Conservation (phyloP, 495 filamentous ascomycete species). For the Xylaria venustula region DNA sequence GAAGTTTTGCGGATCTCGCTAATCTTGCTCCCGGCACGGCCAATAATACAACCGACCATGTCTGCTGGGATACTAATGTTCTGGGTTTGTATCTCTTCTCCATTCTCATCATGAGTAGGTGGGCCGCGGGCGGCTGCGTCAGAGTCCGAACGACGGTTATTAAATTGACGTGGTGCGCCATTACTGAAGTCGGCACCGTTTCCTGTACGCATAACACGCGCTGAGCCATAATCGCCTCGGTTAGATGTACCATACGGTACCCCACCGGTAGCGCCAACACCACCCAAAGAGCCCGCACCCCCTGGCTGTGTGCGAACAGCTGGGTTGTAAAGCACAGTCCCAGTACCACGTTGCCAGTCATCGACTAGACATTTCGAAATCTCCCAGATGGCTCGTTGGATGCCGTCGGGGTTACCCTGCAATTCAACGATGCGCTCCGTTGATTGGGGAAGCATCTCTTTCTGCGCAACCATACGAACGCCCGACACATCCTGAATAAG, state of each 20-base stretch:
- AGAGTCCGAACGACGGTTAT: slow-evolving; percentile 76
- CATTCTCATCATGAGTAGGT: slow-evolving; percentile 86
- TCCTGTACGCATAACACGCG: slow-evolving; percentile 88
- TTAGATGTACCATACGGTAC: slow-evolving; percentile 28
- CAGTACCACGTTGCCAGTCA: slow-evolving; percentile 93
- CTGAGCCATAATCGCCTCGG: slow-evolving; percentile 54
- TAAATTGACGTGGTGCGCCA: slow-evolving; percentile 39
- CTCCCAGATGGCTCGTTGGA: slow-evolving; percentile 95
- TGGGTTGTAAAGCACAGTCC: slow-evolving; percentile 95
- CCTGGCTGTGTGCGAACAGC: slow-evolving; percentile 76
- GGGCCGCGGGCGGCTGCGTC: slow-evolving; percentile 70
- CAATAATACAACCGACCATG: slow-evolving; percentile 99
- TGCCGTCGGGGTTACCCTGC: slow-evolving; percentile 86
- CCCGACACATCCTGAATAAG: slow-evolving; percentile 96
- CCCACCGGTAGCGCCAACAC: slow-evolving; percentile 37
- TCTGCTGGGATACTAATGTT: slow-evolving; percentile 99
- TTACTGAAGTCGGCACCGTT: slow-evolving; percentile 96
- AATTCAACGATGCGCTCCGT: slow-evolving; percentile 99
- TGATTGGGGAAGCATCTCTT: slow-evolving; percentile 98
- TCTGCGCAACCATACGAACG: slow-evolving; percentile 97
- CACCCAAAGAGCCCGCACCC: slow-evolving; percentile 44
- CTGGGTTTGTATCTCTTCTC: slow-evolving; percentile 96
- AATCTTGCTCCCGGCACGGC: slow-evolving; percentile 90
- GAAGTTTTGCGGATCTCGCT: slow-evolving; percentile 96
- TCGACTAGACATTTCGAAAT: slow-evolving; percentile 98